Conservation (phyloP, 495 filamentous ascomycete species). For the Penicillium verhagenii region DNA sequence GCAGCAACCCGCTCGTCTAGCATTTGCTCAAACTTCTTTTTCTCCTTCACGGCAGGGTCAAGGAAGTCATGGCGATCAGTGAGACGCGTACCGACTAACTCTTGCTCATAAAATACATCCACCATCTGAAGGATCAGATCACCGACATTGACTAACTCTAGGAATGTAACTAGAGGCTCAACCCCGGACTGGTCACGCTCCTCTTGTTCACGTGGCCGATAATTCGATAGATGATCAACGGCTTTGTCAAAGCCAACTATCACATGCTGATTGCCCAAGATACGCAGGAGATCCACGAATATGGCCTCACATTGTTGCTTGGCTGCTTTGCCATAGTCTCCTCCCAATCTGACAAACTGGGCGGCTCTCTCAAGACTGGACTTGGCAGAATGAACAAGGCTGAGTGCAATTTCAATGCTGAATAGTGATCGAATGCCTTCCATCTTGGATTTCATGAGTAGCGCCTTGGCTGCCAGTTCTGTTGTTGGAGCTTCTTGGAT, state of each 20-base stretch:
- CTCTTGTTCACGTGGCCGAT: conserved; percentile 83
- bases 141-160: conserved; percentile 96
- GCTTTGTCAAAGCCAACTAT: conserved; percentile 89
- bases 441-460: conserved; percentile 89
- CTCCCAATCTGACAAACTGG: conserved; percentile 74
- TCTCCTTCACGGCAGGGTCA: conserved; percentile 84
- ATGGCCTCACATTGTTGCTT: conserved; percentile 89
- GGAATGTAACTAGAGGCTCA: conserved; percentile 89
- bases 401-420: conserved; percentile 91
- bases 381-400: conserved; percentile 88
- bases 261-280: conserved; percentile 83
- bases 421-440: conserved; percentile 94
- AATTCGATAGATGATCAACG: conserved; percentile 84
- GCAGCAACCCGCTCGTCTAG: conserved; percentile 96
- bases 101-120: conserved; percentile 97
- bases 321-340: conserved; percentile 76
- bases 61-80: conserved; percentile 93
- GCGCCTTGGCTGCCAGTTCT: conserved; percentile 92
- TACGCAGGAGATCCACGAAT: conserved; percentile 78
- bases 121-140: conserved; percentile 99
- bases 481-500: conserved; percentile 73
- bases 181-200: conserved; percentile 71
- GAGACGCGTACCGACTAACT: conserved; percentile 77
- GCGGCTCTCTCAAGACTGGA: conserved; percentile 81
- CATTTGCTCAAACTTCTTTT: conserved; percentile 99